Evolutionary conservation across 2,329 filamentous ascomycete genomes (phyloP), one percentile per base, ranked within the genome.

Genomic region (Colletotrichum orchidophilum): DNA sequence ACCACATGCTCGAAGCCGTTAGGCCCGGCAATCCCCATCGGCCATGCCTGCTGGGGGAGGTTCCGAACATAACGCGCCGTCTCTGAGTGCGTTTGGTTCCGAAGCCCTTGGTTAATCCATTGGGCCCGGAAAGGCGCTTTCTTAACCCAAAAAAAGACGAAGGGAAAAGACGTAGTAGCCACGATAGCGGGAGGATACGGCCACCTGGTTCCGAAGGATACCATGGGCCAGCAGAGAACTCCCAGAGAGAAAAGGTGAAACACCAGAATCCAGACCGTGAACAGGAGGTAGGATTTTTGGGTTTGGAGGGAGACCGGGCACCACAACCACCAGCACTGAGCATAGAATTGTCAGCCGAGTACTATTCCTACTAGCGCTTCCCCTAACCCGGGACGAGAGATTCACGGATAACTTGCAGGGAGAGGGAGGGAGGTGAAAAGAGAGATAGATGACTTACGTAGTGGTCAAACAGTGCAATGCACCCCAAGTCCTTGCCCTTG

Each of bases 251-350:
- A 26, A 3, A 46, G 21, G 1, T 62, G 59, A 5, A 62, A 52
- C 1, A n/a, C 5, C 3, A 24, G 4, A 1, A 62, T 8, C 24
- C 29, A 62, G 1, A 35, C 42, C 18, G 29, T 62, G 2, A 62
- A 62, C 12, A 62, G 1, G 0, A 62, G n/a, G n/a, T 62, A 62
- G 15, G 39, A 8, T 13, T 60, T 60, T 12, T 42, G 35, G 5
- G 57, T 60, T 7, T 21, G 7, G 13, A 46, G 12, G 33, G 21
- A 60, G 13, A 60, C 57, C 5, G 57, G 33, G 1, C 8, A 11
- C 57, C 57, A 60, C 0, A 60, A 15, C 57, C 57, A 60, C 57
- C 57, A 60, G 12, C 57, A 60, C 52, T 54, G n/a, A 27, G 52
- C 29, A 15, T 18, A 42, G 9, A 29, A 54, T 27, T 2, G 24